Percentiles rank a stretch among this genome's conserved stretches.
phyloP scores from a whole-genome alignment of 495 filamentous ascomycete species.

The Annulohypoxylon nitens region DNA sequence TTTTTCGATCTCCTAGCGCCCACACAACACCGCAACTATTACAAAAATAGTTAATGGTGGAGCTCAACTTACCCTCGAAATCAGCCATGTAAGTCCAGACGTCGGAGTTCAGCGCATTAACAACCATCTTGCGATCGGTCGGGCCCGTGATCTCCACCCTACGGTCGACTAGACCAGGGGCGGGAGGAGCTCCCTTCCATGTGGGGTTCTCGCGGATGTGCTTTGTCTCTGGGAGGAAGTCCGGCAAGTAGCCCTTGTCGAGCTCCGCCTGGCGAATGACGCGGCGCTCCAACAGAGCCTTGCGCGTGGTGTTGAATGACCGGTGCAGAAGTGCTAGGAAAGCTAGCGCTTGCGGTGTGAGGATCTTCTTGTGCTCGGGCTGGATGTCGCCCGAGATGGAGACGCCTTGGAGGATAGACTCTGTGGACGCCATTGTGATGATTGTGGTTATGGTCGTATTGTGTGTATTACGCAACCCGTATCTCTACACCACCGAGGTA shows the following conservation, averaged over 20 bases:
- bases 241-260: constrained; percentile 89
- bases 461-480: background rate
- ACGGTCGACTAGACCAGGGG: constrained; percentile 92
- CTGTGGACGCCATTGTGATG: constrained; percentile 75
- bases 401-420: constrained; percentile 87
- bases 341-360: constrained; percentile 89
- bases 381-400: constrained; percentile 82
- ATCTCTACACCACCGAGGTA: constrained; percentile 12
- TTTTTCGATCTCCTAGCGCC: background rate
- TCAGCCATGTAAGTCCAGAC: constrained; percentile 99
- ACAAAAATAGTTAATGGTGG: background rate
- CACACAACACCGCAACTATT: background rate
- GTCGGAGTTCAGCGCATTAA: constrained; percentile 96
- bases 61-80: constrained; percentile 80
- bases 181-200: constrained; percentile 95
- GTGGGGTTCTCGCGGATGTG: constrained; percentile 94
- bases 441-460: constrained; percentile 8
- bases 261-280: constrained; percentile 91
- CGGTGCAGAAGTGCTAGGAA: constrained; percentile 96
- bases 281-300: constrained; percentile 88
- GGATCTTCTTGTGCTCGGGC: constrained; percentile 86
- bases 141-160: constrained; percentile 99
- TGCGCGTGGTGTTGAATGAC: constrained; percentile 91
- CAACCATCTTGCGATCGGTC: constrained; percentile 99
- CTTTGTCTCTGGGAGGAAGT: constrained; percentile 96